Conservation (phyloP, 441 rosid genomes). For the Pelargonium cotyledonis region DNA sequence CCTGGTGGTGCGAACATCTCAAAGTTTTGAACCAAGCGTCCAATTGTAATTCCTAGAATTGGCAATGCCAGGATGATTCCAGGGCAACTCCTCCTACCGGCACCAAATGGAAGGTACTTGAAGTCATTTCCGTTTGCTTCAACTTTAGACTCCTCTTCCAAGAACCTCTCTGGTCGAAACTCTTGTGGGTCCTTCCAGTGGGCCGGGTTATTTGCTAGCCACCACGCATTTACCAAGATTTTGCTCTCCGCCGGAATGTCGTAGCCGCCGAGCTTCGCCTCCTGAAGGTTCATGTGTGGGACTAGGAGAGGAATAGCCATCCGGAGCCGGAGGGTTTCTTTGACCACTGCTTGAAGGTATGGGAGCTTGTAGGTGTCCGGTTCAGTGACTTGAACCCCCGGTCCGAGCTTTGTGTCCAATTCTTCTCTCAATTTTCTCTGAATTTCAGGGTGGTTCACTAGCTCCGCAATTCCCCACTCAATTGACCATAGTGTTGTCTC, state of each 20-base stretch:
- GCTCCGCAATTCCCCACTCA: slow-evolving; percentile 90
- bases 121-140: slow-evolving; percentile 93
- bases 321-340: slow-evolving; percentile 77
- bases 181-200: slow-evolving; percentile 83
- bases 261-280: slow-evolving; percentile 72
- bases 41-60: slow-evolving; percentile 77
- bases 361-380: slow-evolving; percentile 72
- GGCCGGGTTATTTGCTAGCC: slow-evolving; percentile 86
- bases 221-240: slow-evolving; percentile 87
- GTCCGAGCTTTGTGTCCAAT: slow-evolving; percentile 70
- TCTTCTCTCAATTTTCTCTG: slow-evolving; percentile 68
- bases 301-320: slow-evolving; percentile 98
- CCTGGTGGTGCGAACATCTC: slow-evolving; percentile 93
- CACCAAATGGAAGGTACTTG: slow-evolving; percentile 89
- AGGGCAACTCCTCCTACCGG: slow-evolving; percentile 95
- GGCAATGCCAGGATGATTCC: slow-evolving; percentile 93
- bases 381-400: slow-evolving; percentile 63
- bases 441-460: slow-evolving; percentile 81
- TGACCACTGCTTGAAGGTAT: slow-evolving; percentile 83
- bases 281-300: slow-evolving; percentile 95
- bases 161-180: slow-evolving; percentile 89
- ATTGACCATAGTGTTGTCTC: slow-evolving; percentile 92
- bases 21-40: slow-evolving; percentile 87
- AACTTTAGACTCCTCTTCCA: slow-evolving; percentile 84
- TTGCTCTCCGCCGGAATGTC: slow-evolving; percentile 97